phyloP scores from a whole-genome alignment of 2,329 filamentous ascomycete genomes.

The Phyllosticta citribraziliensis region DNA sequence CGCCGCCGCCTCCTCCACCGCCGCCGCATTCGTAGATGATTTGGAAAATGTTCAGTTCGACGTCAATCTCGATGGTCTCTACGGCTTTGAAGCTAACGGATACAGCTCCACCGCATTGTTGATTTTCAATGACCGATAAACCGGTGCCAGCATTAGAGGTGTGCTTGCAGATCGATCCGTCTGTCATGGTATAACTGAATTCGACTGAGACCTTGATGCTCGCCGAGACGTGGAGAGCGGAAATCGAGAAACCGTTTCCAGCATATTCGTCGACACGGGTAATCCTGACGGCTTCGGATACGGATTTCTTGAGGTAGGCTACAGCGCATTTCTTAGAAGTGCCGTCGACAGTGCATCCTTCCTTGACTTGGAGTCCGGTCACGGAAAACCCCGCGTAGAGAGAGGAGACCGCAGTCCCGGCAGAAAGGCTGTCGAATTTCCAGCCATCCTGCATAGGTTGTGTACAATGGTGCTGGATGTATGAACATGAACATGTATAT shows the following conservation, averaged over 20 bases:
- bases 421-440: constrained; percentile 55
- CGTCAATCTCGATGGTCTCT: constrained; percentile 47
- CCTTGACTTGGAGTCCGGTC: constrained; percentile 60
- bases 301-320: constrained; percentile 40
- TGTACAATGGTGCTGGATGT: constrained; percentile 69
- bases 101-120: constrained; percentile 84
- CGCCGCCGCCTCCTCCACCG: background rate
- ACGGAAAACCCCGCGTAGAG: constrained; percentile 66
- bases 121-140: constrained; percentile 67
- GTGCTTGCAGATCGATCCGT: constrained; percentile 75
- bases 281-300: constrained; percentile 49
- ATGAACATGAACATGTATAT: constrained; percentile 57
- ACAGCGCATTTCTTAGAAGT: constrained; percentile 32
- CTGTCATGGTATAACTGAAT: constrained; percentile 80
- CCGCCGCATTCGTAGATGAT: background rate
- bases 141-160: constrained; percentile 55
- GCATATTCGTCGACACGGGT: constrained; percentile 40
- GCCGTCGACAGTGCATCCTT: constrained; percentile 47
- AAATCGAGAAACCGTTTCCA: constrained; percentile 57
- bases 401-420: constrained; percentile 36
- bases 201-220: constrained; percentile 71
- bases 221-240: constrained; percentile 60
- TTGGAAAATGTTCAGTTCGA: constrained; percentile 35
- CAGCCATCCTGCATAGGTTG: constrained; percentile 60
- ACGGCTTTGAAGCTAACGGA: constrained; percentile 58